Percentiles rank a stretch among this genome's conserved stretches.
phyloP scores from a whole-genome alignment of 1,139 yeast genomes.

The Blastobotrys aristatus region DNA sequence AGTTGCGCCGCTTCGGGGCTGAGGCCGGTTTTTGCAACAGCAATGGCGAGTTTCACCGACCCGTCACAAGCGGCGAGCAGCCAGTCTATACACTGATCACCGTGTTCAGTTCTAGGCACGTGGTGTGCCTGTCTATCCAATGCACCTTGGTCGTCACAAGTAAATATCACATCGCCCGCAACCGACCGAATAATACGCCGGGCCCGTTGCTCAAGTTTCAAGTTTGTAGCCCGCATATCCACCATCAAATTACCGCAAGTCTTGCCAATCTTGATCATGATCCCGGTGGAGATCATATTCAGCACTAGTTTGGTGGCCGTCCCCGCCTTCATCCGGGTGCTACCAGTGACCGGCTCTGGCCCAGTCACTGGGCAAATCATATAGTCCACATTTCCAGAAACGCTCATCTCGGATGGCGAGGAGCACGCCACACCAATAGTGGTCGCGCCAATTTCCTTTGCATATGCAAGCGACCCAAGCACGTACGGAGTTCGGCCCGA shows the following conservation, averaged over 20 bases:
- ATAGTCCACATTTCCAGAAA: constrained; percentile 20
- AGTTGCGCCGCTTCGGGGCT: constrained; percentile 18
- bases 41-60: constrained; percentile 25
- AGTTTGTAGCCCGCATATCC: constrained; percentile 25
- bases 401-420: constrained; percentile 21
- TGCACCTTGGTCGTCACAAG: not conserved
- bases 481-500: constrained; percentile 32
- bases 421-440: constrained; percentile 29
- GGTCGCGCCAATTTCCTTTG: constrained; percentile 21
- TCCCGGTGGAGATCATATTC: constrained; percentile 27
- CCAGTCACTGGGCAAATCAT: constrained; percentile 27
- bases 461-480: constrained; percentile 23
- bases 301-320: constrained; percentile 30
- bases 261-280: constrained; percentile 28
- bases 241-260: constrained; percentile 30
- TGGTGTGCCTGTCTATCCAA: constrained; percentile 1
- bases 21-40: constrained; percentile 26
- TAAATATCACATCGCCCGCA: constrained; percentile 18
- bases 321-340: constrained; percentile 30
- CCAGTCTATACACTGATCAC: constrained; percentile 12
- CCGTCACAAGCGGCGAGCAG: constrained; percentile 14
- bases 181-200: constrained; percentile 22
- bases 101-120: constrained; percentile 5
- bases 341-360: constrained; percentile 28
- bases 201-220: constrained; percentile 24